A percentile compares a stretch with the other conserved stretches of the same genome.
Conservation (phyloP, 805 yeast species). For the Cyberlindnera misumaiensis region DNA sequence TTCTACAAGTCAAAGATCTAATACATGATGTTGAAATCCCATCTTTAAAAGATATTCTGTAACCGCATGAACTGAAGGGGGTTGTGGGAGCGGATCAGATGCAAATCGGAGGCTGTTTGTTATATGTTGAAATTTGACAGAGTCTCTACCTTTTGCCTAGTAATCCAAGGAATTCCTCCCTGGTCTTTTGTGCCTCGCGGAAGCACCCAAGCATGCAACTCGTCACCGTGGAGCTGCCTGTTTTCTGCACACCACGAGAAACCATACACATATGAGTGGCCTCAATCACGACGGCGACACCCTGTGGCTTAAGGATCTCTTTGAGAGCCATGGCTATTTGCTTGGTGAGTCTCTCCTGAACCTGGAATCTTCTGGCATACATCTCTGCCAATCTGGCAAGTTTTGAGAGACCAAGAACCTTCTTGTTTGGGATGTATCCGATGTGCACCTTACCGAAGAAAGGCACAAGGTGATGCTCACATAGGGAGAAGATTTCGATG, state of each 20-base stretch:
- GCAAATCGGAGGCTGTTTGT: background rate
- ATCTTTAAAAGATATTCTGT: background rate
- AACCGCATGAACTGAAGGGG: constrained; percentile 2
- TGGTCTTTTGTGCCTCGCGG: constrained; percentile 86
- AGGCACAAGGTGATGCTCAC: constrained; percentile 98
- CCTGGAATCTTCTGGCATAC: constrained; percentile 93
- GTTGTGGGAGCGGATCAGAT: too few relatives aligned
- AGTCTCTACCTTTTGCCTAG: constrained; percentile 47
- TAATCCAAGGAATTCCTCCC: constrained; percentile 89
- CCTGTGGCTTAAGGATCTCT: constrained; percentile 87
- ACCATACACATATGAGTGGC: constrained; percentile 99
- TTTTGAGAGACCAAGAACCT: constrained; percentile 87
- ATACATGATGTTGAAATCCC: constrained; percentile 3
- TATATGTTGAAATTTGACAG: background rate
- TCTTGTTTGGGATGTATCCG: constrained; percentile 93
- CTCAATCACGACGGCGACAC: constrained; percentile 97
- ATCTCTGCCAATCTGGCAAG: constrained; percentile 94
- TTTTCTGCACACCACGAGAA: constrained; percentile 92
- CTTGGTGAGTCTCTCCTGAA: constrained; percentile 95
- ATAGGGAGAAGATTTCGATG: constrained; percentile 83
- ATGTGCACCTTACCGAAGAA: constrained; percentile 96
- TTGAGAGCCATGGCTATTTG: constrained; percentile 95
- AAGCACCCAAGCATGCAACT: constrained; percentile 97
- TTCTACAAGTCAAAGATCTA: background rate
- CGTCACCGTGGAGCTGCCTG: constrained; percentile 89